Evolutionary conservation across 768 basidiomycete species (phyloP), one percentile per base, ranked within the genome.

Genomic region (Strobilomyces confusus): DNA sequence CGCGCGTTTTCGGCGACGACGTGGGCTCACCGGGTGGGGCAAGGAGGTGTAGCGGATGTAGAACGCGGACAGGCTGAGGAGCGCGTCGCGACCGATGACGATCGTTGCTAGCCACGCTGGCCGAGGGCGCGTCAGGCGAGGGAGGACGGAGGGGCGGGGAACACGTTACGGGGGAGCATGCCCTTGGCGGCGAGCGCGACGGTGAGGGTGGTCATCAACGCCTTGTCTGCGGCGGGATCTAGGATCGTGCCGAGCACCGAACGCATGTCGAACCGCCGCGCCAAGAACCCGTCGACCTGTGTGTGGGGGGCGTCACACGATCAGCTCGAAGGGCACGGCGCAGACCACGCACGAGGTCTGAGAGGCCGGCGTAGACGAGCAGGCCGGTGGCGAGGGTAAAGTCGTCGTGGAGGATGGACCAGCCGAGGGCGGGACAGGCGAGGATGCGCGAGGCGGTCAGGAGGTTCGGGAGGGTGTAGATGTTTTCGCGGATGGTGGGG

Each of bases 191-290:
- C 83, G 56, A 99, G 73, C 1, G 93, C 87, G 44, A 94, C 73
- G 0, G 91, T 92, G 63, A 99, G 74, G 1, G 95, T 98, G 2
- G 97, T 95, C 87, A 99, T 89, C 40, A 99, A 74, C 12, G 83
- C 78, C 71, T 99, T 99, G 79, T 99, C 97, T 3, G 97, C 97
- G 0, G 95, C 92, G 13, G 97, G 97, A 68, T 99, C 97, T 13
- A 99, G 79, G 52, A 98, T 93, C 9, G 91, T 90, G 19, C 97
- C 97, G 19, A 98, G 77, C n/a, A 98, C 93, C 13, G 91, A 84
- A 48, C 80, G 80, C 87, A 91, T 92, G 25, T 88, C 84, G 75
- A 79, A 98, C 51, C 80, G 79, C 59, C 97, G 78, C 1, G 97
- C 97, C 54, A 99, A 71, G 66, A 75, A 98, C 0, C 97, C 97